phyloP scores from a whole-genome alignment of 441 rosid species.

The Gossypium trilobum region DNA sequence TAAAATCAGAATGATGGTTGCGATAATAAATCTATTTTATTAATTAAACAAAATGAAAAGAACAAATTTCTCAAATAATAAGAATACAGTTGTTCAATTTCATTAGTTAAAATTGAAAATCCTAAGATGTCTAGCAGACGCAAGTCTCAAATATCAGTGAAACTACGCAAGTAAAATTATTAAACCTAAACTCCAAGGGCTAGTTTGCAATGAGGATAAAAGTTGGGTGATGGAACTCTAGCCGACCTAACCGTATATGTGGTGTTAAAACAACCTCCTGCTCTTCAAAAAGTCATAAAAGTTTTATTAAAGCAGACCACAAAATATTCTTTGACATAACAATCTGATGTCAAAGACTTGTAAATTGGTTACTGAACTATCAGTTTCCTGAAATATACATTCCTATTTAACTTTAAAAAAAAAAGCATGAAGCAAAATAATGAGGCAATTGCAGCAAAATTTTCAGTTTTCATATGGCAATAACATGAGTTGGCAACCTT shows the following conservation, averaged over 20 bases:
- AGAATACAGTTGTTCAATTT: not conserved
- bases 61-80: not conserved
- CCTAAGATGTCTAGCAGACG: not conserved
- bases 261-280: not conserved
- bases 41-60: not conserved
- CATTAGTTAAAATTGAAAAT: not conserved
- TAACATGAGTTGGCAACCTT: conserved; percentile 1
- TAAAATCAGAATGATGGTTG: not conserved
- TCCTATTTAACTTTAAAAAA: not conserved
- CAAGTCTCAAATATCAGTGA: not conserved
- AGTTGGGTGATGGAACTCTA: not conserved
- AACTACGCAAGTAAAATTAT: not conserved
- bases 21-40: not conserved
- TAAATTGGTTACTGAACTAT: not conserved
- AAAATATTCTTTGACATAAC: not conserved
- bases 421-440: not conserved
- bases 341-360: conserved; percentile 1
- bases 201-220: not conserved
- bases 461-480: not conserved
- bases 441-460: not conserved
- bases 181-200: not conserved
- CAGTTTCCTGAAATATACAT: not conserved
- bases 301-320: not conserved
- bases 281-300: not conserved
- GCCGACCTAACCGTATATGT: not conserved